Evolutionary conservation across 2,329 filamentous ascomycete species (phyloP).

Genomic region (Elsinoe australis): DNA sequence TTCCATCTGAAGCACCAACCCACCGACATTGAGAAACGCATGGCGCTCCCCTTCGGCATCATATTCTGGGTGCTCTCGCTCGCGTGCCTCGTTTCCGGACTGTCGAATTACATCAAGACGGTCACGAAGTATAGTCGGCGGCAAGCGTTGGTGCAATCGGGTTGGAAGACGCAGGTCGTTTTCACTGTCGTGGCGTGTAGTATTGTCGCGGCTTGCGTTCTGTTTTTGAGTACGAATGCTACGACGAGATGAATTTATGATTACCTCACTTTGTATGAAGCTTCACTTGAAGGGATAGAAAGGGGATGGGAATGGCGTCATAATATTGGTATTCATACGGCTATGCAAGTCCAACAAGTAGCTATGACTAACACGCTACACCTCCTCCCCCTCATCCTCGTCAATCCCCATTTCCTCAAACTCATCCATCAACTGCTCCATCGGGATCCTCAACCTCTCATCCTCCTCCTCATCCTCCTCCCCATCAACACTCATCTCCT

Average conservation of each 20-base stretch:
- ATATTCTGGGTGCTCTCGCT: slow-evolving; percentile 81
- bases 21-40: slow-evolving; percentile 59
- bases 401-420: slow-evolving; percentile 80
- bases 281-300: background rate
- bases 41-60: slow-evolving; percentile 76
- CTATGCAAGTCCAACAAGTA: too few relatives aligned
- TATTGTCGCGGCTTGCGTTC: slow-evolving; percentile 59
- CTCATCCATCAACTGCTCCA: slow-evolving; percentile 68
- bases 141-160: slow-evolving; percentile 79
- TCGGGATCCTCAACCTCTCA: slow-evolving; percentile 44
- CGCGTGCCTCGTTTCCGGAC: slow-evolving; percentile 65
- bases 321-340: background rate
- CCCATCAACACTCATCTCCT: slow-evolving; percentile 58
- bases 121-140: slow-evolving; percentile 74
- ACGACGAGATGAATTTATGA: slow-evolving; percentile 16
- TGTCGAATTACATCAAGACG: slow-evolving; percentile 78
- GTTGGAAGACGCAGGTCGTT: slow-evolving; percentile 82
- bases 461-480: slow-evolving; percentile 46
- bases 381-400: slow-evolving; percentile 36
- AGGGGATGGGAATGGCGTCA: background rate
- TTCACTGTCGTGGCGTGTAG: slow-evolving; percentile 54
- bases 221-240: slow-evolving; percentile 47
- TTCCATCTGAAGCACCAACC: slow-evolving; percentile 80
- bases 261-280: too few relatives aligned
- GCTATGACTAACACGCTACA: too few relatives aligned